Base-by-base conservation (phyloP, 2,329 filamentous ascomycete species). In the Aulographum hederae region DNA sequence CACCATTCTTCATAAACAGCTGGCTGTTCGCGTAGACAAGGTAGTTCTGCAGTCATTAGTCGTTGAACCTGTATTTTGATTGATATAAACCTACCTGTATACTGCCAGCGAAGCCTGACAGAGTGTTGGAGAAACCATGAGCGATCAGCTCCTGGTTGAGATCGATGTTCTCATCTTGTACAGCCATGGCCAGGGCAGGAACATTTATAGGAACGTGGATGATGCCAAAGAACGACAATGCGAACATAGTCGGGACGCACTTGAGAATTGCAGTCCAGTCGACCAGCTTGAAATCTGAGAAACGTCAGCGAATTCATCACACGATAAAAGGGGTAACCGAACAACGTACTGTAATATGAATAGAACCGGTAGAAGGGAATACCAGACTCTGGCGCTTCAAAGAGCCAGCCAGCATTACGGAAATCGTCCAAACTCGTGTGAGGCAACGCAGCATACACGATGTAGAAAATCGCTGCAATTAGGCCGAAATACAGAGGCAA, bases 291-390 rank as follows among this genome's bases (percentile, higher is more conserved):
- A 93, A 81, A 46, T 89, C 80, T 89, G 31, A 6, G 3, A 3
- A 10, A 2, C 3, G 6, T 39, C 26, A 43, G 40, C 21, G n/a
- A n/a, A n/a, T n/a, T 37, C 26, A 20, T 27, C 43, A 31, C 30
- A 28, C 23, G 30, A 8, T 6, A 16, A 27, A 31, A 13, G 23
- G 17, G 6, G 16, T 25, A 34, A 17, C 19, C 10, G n/a, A 10
- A 5, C 15, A 29, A 1, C 23, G 65, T 63, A 86, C 80, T 75
- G 54, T 93, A 98, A 30, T 95, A 67, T 1, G 82, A 91, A 56
- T 93, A 98, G 46, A 98, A 98, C 49, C 89, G 84, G 69, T 89
- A 98, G 72, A 91, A 98, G 0, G 89, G 84, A 43, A 92, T 81
- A 10, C 71, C 78, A 6, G 76, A 75, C 28, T 78, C 76, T 1